Evolutionary conservation across 345 rosid genomes (phyloP), one percentile per base, ranked within the genome.

Genomic region (Aurinia saxatilis): DNA sequence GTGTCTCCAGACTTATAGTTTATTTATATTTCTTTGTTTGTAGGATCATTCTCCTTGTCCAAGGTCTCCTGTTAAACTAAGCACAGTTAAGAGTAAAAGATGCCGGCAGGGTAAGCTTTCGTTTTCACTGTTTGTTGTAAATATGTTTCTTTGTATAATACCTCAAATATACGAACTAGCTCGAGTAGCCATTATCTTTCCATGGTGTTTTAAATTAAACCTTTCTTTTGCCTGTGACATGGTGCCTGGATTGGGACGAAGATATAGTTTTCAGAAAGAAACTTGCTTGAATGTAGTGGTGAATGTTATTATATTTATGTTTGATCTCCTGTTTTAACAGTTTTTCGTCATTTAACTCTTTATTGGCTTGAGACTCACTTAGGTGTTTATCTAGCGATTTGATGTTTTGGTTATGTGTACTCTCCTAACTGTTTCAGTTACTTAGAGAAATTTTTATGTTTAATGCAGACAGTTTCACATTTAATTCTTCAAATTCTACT

Each of bases 11-110:
- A n/a, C n/a, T 53, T 62, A 3, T 10, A 25, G 7, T 21, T 42
- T 17, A 27, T 27, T 7, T 29, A 31, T 2, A 7, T 10, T 8
- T 42, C 4, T 50, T 9, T 3, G 44, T 74, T 41, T 53, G 38
- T 73, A 93, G 99, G 96, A 86, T 65, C 79, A 84, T 38, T 52
- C 80, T 33, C 78, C 78, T 50, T 95, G 96, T 81, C 99, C 99
- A 7, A 81, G 81, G 46, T 90, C 99, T 11, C 98, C 98, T 1
- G 98, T 88, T 75, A 95, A 95, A 61, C 16, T 73, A 15, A 83
- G 71, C 72, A 85, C 92, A 17, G 52, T 68, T 56, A 79, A 77
- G 68, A 69, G 78, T 74, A 90, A 82, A 74, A 78, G 81, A 49
- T 75, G 69, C 46, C 77, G 81, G 8, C 84, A 70, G 12, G 88